phyloP scores from a whole-genome alignment of 2,329 filamentous ascomycete species.

The Lizonia empirigonia region DNA sequence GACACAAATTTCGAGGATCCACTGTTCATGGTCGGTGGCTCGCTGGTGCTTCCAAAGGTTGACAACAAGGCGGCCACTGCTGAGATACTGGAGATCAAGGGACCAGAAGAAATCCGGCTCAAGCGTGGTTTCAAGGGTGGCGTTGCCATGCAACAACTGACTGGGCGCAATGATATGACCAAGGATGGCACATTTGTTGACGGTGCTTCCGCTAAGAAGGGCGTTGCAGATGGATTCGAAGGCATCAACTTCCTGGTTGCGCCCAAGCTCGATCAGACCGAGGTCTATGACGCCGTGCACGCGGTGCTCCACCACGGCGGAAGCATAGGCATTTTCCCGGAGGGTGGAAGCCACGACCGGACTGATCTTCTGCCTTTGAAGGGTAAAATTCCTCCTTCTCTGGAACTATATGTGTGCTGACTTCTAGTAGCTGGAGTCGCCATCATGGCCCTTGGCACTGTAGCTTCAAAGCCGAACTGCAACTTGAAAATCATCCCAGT shows the following conservation, averaged over 20 bases:
- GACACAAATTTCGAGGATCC: constrained; percentile 79
- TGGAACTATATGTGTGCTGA: constrained; percentile 21
- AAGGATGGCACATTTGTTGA: constrained; percentile 68
- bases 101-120: constrained; percentile 79
- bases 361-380: constrained; percentile 91
- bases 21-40: constrained; percentile 63
- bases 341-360: constrained; percentile 94
- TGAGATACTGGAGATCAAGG: constrained; percentile 80
- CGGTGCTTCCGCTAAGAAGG: constrained; percentile 58
- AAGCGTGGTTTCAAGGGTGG: constrained; percentile 86
- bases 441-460: constrained; percentile 92
- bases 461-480: constrained; percentile 83
- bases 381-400: constrained; percentile 21
- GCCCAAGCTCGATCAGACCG: constrained; percentile 90
- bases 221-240: constrained; percentile 63
- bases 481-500: constrained; percentile 94
- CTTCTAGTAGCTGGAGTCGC: constrained; percentile 76
- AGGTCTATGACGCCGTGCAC: constrained; percentile 94
- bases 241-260: constrained; percentile 87
- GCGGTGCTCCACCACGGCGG: constrained; percentile 79
- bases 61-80: constrained; percentile 82
- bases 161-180: constrained; percentile 75
- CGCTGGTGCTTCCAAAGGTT: constrained; percentile 83
- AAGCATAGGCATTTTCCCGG: constrained; percentile 95
- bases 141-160: constrained; percentile 78